Percentiles rank a stretch among this genome's conserved stretches.
Evolutionary conservation across 2,329 filamentous ascomycete species (phyloP).

Genomic region (Daldinia sp.): DNA sequence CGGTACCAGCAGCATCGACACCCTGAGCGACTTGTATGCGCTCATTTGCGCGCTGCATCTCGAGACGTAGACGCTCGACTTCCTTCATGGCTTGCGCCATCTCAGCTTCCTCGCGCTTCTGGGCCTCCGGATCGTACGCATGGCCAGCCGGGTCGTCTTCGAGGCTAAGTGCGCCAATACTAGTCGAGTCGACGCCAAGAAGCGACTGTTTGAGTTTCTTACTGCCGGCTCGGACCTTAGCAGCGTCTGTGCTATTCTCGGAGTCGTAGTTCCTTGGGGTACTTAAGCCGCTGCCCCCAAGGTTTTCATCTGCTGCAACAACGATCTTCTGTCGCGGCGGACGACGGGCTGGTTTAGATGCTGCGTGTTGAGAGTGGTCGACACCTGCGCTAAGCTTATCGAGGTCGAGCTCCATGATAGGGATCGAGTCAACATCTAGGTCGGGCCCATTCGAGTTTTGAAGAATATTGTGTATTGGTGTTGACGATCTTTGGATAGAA

Average conservation of each 20-base stretch:
- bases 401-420: slow-evolving; percentile 91
- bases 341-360: slow-evolving; percentile 43
- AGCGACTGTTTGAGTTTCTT: slow-evolving; percentile 68
- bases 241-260: slow-evolving; percentile 59
- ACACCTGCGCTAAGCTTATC: slow-evolving; percentile 57
- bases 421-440: slow-evolving; percentile 92
- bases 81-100: slow-evolving; percentile 90
- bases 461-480: slow-evolving; percentile 80
- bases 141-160: slow-evolving; percentile 56
- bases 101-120: slow-evolving; percentile 81
- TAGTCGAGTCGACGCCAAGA: slow-evolving; percentile 87
- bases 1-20: slow-evolving; percentile 69
- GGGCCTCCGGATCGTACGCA: slow-evolving; percentile 67
- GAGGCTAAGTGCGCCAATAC: slow-evolving; percentile 76
- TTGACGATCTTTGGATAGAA: slow-evolving; percentile 69
- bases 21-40: slow-evolving; percentile 75
- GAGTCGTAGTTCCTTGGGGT: slow-evolving; percentile 63
- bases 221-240: slow-evolving; percentile 54
- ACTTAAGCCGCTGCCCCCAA: slow-evolving; percentile 61
- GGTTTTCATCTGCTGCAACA: slow-evolving; percentile 77
- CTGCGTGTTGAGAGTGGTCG: slow-evolving; percentile 44
- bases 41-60: slow-evolving; percentile 87
- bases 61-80: slow-evolving; percentile 83
- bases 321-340: slow-evolving; percentile 68
- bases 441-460: slow-evolving; percentile 77